phyloP scores from a whole-genome alignment of 2,329 filamentous ascomycete genomes.

The Pestalotiopsis sp. region DNA sequence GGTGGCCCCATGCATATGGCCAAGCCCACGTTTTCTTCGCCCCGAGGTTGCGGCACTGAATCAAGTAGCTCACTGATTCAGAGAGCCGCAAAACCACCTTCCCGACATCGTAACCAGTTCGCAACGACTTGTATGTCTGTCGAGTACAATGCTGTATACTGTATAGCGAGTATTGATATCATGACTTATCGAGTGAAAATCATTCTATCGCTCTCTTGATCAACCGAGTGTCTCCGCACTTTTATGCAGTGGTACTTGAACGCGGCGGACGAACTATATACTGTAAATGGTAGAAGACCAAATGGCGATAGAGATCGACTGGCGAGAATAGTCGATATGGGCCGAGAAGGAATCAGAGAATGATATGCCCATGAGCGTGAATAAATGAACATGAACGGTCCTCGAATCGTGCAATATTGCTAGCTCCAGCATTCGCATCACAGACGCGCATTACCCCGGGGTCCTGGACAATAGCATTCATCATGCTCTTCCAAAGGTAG shows the following conservation, averaged over 20 bases:
- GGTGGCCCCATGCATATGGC: background rate
- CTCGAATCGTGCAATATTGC: background rate
- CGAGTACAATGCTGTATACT: background rate
- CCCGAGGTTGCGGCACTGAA: background rate
- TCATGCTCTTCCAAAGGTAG: background rate
- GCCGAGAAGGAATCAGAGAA: background rate
- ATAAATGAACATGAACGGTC: background rate
- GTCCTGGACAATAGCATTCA: background rate
- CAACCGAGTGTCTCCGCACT: background rate
- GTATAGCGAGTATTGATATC: background rate
- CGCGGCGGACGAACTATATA: background rate
- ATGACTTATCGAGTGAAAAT: background rate
- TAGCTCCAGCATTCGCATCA: background rate
- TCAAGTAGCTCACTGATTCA: background rate
- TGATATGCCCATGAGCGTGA: background rate
- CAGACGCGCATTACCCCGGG: background rate
- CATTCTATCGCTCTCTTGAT: background rate
- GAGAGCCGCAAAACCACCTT: slow-evolving; percentile 2
- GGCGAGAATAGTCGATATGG: background rate
- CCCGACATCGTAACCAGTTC: background rate
- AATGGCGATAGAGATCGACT: background rate
- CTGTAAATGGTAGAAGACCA: background rate
- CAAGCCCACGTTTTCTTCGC: background rate
- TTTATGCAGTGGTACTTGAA: background rate
- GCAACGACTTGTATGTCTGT: background rate